phyloP scores from a whole-genome alignment of 495 filamentous ascomycete genomes.

The Penicillium tannophilum region DNA sequence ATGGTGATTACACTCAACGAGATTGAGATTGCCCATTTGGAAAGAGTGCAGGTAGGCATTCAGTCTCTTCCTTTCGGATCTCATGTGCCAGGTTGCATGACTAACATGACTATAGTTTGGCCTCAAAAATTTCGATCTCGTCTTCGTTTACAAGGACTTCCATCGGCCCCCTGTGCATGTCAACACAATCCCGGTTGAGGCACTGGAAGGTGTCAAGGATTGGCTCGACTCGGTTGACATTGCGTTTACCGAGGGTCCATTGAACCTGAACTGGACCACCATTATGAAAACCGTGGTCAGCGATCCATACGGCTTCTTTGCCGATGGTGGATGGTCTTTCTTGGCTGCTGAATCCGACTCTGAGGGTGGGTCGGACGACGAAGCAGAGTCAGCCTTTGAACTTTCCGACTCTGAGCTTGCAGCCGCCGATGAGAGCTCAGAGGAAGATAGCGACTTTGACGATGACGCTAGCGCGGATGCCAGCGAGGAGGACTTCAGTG shows the following conservation, averaged over 20 bases:
- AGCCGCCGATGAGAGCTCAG: constrained; percentile 74
- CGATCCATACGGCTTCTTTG: constrained; percentile 93
- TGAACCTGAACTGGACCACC: constrained; percentile 97
- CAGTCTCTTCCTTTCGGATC: background rate
- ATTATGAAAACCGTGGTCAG: constrained; percentile 99
- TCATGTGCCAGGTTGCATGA: background rate
- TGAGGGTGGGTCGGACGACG: constrained; percentile 76
- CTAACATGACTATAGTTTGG: constrained; percentile 65
- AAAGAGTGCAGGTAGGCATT: constrained; percentile 76
- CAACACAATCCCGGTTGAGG: constrained; percentile 97
- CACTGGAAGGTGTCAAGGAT: constrained; percentile 92
- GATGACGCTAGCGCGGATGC: constrained; percentile 82
- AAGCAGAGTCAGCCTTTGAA: constrained; percentile 92
- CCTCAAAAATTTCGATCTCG: constrained; percentile 98
- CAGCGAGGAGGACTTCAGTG: constrained; percentile 68
- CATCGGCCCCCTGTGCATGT: constrained; percentile 83
- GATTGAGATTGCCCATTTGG: constrained; percentile 94
- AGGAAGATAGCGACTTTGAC: constrained; percentile 91
- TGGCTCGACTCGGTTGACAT: constrained; percentile 97
- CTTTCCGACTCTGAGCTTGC: constrained; percentile 81
- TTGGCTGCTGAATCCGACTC: constrained; percentile 84
- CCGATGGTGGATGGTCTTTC: constrained; percentile 95
- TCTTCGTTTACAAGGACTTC: constrained; percentile 98
- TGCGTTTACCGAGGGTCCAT: constrained; percentile 87
- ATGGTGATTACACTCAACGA: constrained; percentile 92